These are phyloP conservation scores for Hura crepitans DNA, from an alignment of 441 rosid species.

Conservation along the genomic window DNA sequence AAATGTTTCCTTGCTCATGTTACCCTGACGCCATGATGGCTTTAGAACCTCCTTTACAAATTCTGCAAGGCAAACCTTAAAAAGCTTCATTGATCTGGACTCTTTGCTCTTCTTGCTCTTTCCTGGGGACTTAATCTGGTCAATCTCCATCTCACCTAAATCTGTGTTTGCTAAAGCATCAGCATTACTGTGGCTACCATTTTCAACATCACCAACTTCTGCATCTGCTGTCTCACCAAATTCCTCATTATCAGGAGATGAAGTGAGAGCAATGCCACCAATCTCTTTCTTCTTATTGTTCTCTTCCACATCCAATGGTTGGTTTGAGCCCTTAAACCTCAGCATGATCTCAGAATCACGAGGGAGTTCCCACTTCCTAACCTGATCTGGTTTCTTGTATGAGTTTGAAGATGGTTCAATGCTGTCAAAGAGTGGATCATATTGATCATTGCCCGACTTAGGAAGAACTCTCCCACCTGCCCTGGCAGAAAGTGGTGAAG, in stretches of 20 bases:
- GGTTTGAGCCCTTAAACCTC: constrained; percentile 47
- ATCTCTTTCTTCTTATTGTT: constrained; percentile 40
- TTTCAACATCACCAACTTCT: constrained; percentile 58
- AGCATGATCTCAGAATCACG: constrained; percentile 37
- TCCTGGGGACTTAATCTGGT: constrained; percentile 49
- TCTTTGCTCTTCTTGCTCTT: constrained; percentile 55
- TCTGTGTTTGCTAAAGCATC: constrained; percentile 30
- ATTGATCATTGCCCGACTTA: constrained; percentile 47
- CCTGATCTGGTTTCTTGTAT: constrained; percentile 34
- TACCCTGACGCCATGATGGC: constrained; percentile 91
- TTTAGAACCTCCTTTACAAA: constrained; percentile 83
- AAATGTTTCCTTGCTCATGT: constrained; percentile 94
- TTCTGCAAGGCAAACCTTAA: constrained; percentile 63
- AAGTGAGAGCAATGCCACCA: constrained; percentile 32
- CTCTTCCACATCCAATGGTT: constrained; percentile 54
- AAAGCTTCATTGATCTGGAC: constrained; percentile 64
- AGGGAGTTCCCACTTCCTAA: constrained; percentile 40
- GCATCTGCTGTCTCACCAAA: constrained; percentile 67
- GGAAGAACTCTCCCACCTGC: constrained; percentile 33
- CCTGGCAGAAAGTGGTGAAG: constrained; percentile 41
- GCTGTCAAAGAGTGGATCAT: constrained; percentile 87
- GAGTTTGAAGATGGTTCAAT: constrained; percentile 55
- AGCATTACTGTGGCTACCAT: constrained; percentile 43
- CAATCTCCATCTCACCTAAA: constrained; percentile 47
- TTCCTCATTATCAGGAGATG: constrained; percentile 47